Base-by-base conservation (phyloP, 305 asterid species). In the Caryopteris hybrid region DNA sequence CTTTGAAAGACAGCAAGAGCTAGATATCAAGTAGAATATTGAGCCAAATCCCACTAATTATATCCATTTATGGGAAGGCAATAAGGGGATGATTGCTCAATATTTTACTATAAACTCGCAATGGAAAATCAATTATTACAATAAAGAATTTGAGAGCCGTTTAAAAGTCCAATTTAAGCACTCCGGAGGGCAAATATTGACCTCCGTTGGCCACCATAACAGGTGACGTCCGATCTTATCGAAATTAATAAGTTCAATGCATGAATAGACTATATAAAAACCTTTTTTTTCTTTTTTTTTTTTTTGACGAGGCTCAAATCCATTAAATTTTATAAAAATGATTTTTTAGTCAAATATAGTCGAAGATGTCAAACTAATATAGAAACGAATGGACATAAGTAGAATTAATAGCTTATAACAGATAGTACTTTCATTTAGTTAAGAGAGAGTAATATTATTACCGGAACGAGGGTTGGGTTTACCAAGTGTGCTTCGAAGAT, bases 21-120 rank as follows among this genome's bases (percentile, higher is more conserved):
- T 17, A 36, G 2, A 39, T 3, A 47, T 64, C 16, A 4, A 47
- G 17, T 36, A 27, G 22, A 36, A 53, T 68, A 52, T 38, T 68
- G 11, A 55, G 61, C 10, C 20, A 12, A 57, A 69, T 63, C 75
- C 38, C 18, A 47, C 68, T 7, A 34, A 54, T 36, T 68, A 17
- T 36, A 52, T 61, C 10, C 10, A 33, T 36, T n/a, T n/a, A 20
- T 23, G 43, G 27, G 58, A 25, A 31, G 20, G 53, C 23, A 53
- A 53, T 66, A 54, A 52, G 25, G 33, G 33, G 31, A 50, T 23
- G 38, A 29, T 51, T 21, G 14, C 36, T 27, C 51, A 47, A 63
- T 56, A 64, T 23, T 64, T 36, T 21, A 50, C 31, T 33, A 5
- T 9, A 46, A 22, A 62, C 11, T 18, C 8, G 31, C 4, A 25